phyloP scores from a whole-genome alignment of 768 basidiomycete species.

The Lactifluus hygrophoroides region DNA sequence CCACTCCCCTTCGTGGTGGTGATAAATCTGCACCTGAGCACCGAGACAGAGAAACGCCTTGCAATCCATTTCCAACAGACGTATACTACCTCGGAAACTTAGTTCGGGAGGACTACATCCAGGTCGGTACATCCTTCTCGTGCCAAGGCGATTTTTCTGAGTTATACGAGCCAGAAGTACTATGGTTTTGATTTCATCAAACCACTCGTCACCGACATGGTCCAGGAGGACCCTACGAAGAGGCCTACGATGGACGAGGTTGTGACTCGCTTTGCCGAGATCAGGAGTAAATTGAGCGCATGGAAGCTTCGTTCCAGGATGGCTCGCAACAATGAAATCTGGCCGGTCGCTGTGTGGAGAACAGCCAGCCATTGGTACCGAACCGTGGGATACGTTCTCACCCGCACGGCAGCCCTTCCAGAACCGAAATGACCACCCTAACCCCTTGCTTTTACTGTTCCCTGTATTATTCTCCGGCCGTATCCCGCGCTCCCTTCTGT shows the following conservation, averaged over 20 bases:
- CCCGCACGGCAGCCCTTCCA: conserved; percentile 3
- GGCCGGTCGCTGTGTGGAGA: conserved; percentile 1
- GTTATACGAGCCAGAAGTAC: neutral
- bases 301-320: conserved; percentile 16
- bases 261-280: too few relatives aligned
- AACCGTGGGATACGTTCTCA: neutral
- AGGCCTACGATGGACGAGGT: conserved; percentile 7
- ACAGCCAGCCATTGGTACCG: neutral
- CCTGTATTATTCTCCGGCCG: neutral
- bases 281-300: neutral
- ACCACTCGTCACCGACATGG: conserved; percentile 20
- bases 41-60: neutral
- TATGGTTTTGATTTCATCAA: conserved; percentile 8
- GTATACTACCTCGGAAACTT: too few relatives aligned
- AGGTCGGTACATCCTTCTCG: too few relatives aligned
- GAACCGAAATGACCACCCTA: neutral
- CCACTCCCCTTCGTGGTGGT: too few relatives aligned
- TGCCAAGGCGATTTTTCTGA: too few relatives aligned
- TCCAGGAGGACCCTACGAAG: too few relatives aligned
- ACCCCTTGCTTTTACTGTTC: neutral
- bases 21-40: conserved; percentile 15
- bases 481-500: neutral
- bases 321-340: neutral
- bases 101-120: too few relatives aligned
- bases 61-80: conserved; percentile 15